phyloP scores from a whole-genome alignment of 2,329 filamentous ascomycete species.

The Phaeoacremonium minimum region DNA sequence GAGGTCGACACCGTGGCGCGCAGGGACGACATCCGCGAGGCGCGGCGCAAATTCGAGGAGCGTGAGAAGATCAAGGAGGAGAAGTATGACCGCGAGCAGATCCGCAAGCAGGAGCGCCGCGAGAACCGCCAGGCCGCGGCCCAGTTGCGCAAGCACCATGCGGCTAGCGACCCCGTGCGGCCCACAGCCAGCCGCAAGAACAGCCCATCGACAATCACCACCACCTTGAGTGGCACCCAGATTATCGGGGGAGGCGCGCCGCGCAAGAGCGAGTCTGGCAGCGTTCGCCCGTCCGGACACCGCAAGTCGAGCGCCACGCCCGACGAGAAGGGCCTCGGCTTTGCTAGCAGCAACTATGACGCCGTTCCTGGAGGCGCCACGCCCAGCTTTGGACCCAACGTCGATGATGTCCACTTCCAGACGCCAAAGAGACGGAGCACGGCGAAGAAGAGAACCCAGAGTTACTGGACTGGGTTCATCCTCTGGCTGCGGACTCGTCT shows the following conservation, averaged over 20 bases:
- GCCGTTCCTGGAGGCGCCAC: conserved; percentile 26
- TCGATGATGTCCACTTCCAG: conserved; percentile 39
- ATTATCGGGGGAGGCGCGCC: conserved; percentile 1
- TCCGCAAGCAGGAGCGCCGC: conserved; percentile 53
- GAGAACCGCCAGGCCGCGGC: conserved; percentile 49
- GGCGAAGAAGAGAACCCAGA: conserved; percentile 56
- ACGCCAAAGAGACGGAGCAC: conserved; percentile 36
- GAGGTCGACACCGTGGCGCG: conserved; percentile 52
- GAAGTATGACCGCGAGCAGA: conserved; percentile 56
- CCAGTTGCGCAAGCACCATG: conserved; percentile 33
- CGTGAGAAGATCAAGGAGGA: conserved; percentile 59
- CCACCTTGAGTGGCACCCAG: conserved; percentile 5
- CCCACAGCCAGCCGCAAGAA: conserved; percentile 15
- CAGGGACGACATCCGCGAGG: conserved; percentile 54
- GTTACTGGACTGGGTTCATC: conserved; percentile 59
- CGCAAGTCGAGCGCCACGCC: conserved; percentile 8
- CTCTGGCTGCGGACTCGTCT: conserved; percentile 60
- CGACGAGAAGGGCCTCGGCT: conserved; percentile 35
- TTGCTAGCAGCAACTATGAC: conserved; percentile 43
- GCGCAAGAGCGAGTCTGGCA: background rate
- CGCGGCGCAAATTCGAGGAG: conserved; percentile 59
- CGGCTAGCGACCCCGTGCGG: conserved; percentile 9
- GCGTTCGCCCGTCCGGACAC: conserved; percentile 2
- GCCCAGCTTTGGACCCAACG: conserved; percentile 25
- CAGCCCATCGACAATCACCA: conserved; percentile 12